Conservation (phyloP, 257 asterid genomes). For the Cruciata laevipes region DNA sequence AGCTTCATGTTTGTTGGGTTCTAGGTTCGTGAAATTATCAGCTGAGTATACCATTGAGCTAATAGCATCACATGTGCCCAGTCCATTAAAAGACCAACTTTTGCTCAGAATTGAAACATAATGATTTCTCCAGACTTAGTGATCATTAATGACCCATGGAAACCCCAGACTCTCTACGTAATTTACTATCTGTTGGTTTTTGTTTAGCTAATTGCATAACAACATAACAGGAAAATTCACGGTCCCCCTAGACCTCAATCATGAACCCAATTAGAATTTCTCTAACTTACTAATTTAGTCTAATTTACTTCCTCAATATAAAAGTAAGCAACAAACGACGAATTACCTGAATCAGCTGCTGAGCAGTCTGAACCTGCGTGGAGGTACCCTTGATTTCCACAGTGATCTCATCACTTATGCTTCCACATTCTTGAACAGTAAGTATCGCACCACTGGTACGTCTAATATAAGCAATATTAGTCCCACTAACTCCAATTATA, state of each 20-base stretch:
- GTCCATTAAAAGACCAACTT: neutral
- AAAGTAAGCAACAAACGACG: neutral
- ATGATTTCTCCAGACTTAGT: neutral
- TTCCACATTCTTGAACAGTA: conserved; percentile 72
- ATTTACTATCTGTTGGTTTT: neutral
- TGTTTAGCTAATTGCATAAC: neutral
- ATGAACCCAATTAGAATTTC: neutral
- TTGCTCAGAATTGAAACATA: neutral
- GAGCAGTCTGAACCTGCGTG: conserved; percentile 71
- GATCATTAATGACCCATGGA: neutral
- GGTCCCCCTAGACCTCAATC: neutral
- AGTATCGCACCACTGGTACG: conserved; percentile 70
- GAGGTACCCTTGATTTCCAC: conserved; percentile 86
- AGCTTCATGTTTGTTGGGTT: neutral
- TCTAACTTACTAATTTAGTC: neutral
- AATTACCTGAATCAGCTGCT: conserved; percentile 74
- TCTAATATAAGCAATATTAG: conserved; percentile 72
- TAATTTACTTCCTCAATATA: neutral
- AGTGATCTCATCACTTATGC: conserved; percentile 63
- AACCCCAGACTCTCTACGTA: neutral
- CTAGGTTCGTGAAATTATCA: neutral
- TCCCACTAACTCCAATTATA: conserved; percentile 69
- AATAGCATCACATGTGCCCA: neutral
- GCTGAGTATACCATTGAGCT: neutral
- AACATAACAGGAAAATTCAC: neutral